phyloP scores from a whole-genome alignment of 768 basidiomycete species.

The Lentinula detonsa region DNA sequence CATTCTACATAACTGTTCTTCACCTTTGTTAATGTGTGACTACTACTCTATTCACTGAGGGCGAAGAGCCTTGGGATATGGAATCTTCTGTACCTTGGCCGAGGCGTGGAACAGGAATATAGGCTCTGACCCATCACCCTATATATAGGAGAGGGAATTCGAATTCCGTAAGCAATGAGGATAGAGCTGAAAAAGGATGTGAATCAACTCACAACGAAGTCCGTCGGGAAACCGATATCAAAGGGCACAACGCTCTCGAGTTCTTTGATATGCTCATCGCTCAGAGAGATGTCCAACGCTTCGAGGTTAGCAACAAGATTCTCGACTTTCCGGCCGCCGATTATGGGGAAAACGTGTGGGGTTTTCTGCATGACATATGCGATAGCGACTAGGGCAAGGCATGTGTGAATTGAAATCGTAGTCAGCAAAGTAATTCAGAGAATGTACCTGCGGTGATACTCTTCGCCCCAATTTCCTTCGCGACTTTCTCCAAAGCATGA shows the following conservation, averaged over 20 bases:
- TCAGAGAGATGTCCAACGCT: constrained; percentile 30
- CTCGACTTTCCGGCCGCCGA: constrained; percentile 31
- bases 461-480: constrained; percentile 31
- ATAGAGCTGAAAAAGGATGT: background rate
- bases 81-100: constrained; percentile 4
- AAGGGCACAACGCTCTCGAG: constrained; percentile 31
- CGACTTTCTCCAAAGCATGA: constrained; percentile 30
- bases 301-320: constrained; percentile 32
- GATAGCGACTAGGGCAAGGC: constrained; percentile 26
- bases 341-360: constrained; percentile 6
- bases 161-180: background rate
- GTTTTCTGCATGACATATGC: constrained; percentile 27
- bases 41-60: background rate
- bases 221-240: constrained; percentile 30
- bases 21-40: no score
- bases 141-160: background rate
- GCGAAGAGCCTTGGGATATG: constrained; percentile 1
- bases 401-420: background rate
- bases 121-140: constrained; percentile 22
- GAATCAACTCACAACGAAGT: constrained; percentile 5
- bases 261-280: constrained; percentile 27
- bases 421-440: background rate
- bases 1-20: no score
- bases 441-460: constrained; percentile 13
- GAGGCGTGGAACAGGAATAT: constrained; percentile 9